Conservation (phyloP, 768 basidiomycete species). For the Lactifluus piperatus region DNA sequence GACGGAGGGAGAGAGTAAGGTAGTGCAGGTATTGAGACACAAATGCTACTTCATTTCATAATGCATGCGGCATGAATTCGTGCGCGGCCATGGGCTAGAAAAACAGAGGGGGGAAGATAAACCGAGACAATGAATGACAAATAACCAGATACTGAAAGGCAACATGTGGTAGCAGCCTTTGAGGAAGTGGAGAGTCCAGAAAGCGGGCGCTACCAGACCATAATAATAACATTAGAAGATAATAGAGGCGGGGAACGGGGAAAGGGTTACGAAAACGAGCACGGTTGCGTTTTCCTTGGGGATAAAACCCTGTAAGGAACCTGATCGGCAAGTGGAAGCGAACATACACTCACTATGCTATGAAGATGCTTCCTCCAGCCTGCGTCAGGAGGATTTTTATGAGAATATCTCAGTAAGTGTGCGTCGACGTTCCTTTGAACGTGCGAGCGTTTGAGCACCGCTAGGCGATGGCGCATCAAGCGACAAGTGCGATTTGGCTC, state of each 20-base stretch:
- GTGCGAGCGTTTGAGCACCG: constrained; percentile 29
- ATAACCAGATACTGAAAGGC: not conserved
- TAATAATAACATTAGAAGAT: constrained; percentile 20
- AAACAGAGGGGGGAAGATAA: constrained; percentile 15
- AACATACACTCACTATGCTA: not conserved
- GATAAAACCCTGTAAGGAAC: not conserved
- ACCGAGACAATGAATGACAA: not conserved
- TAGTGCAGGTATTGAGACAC: constrained; percentile 14
- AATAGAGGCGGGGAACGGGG: not conserved
- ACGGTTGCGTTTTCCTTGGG: not conserved
- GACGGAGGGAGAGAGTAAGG: not conserved
- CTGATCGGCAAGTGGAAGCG: not conserved
- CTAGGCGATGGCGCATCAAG: constrained; percentile 30
- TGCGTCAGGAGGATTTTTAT: constrained; percentile 7
- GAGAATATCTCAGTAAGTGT: constrained; percentile 46
- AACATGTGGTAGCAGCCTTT: not conserved
- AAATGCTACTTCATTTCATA: constrained; percentile 5
- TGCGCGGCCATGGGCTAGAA: constrained; percentile 4
- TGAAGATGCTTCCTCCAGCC: too few species aligned
- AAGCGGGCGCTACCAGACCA: constrained; percentile 1
- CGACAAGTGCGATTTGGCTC: constrained; percentile 38
- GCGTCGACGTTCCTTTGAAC: constrained; percentile 35
- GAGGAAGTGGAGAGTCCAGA: constrained; percentile 11
- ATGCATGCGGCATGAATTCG: constrained; percentile 15
- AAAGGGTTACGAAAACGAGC: not conserved